A percentile compares a stretch with the other conserved stretches of the same genome.
Conservation (phyloP, 2,329 filamentous ascomycete genomes). For the Arthrobotrys musiformis region DNA sequence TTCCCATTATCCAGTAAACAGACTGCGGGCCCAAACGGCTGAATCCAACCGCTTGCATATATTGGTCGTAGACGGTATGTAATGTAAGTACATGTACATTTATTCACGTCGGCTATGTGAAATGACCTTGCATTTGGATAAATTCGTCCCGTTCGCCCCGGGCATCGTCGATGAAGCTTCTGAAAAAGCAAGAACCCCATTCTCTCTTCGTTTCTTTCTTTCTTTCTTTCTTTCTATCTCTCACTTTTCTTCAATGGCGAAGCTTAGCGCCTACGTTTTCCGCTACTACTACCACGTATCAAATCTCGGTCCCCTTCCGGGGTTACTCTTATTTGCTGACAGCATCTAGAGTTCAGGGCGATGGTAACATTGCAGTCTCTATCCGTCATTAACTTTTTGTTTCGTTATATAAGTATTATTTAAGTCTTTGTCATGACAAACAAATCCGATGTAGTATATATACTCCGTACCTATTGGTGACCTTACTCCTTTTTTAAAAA, state of each 20-base stretch:
- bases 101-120: constrained; percentile 37
- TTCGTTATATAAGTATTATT: no score
- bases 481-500: constrained; percentile 9
- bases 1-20: constrained; percentile 6
- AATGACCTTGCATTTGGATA: constrained; percentile 51
- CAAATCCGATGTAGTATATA: no score
- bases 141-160: constrained; percentile 46
- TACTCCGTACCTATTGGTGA: no score
- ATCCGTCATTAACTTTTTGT: constrained; percentile 19
- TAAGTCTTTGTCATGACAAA: no score
- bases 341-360: neutral
- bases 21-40: constrained; percentile 27
- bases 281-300: no score
- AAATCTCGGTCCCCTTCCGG: constrained; percentile 2
- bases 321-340: neutral
- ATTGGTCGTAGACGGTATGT: constrained; percentile 25
- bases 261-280: constrained; percentile 4
- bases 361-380: neutral
- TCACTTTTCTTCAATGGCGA: neutral
- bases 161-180: neutral
- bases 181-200: constrained; percentile 16
- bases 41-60: constrained; percentile 30
- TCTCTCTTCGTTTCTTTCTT: no score
- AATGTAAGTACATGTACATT: constrained; percentile 11
- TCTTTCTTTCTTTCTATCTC: no score